These are phyloP conservation scores for sunflower (Helianthus annuus) DNA, from an alignment of 129 eudicot species.

Conservation along the genomic window DNA sequence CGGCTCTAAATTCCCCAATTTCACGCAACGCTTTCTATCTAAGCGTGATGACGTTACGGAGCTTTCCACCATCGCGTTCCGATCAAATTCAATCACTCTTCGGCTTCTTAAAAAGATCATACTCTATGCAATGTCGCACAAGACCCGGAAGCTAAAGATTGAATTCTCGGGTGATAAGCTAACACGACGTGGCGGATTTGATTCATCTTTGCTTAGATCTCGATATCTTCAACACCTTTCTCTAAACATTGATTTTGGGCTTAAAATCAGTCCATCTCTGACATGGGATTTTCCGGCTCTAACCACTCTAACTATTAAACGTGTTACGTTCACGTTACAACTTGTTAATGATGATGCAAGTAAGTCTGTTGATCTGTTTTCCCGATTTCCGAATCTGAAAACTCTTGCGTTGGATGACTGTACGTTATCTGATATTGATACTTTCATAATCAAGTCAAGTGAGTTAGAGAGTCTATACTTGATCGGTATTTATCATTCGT, in stretches of 20 bases:
- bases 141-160: slow-evolving; percentile 21
- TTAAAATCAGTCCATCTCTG: not conserved
- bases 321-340: slow-evolving; percentile 7
- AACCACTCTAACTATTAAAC: slow-evolving; percentile 12
- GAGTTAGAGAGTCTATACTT: slow-evolving; percentile 17
- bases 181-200: slow-evolving; percentile 28
- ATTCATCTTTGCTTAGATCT: slow-evolving; percentile 21
- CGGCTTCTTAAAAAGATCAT: too few species aligned
- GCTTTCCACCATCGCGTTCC: too few species aligned
- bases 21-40: too few species aligned
- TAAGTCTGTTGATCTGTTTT: slow-evolving; percentile 25
- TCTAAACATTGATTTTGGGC: slow-evolving; percentile 15
- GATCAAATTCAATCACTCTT: too few species aligned
- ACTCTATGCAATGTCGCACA: slow-evolving; percentile 20
- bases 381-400: slow-evolving; percentile 7
- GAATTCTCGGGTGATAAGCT: slow-evolving; percentile 6
- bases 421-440: not conserved
- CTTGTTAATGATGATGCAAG: slow-evolving; percentile 12
- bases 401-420: slow-evolving; percentile 14
- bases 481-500: not conserved
- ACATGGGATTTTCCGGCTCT: slow-evolving; percentile 28
- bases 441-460: slow-evolving; percentile 18
- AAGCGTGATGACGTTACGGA: too few species aligned
- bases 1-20: too few species aligned
- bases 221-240: slow-evolving; percentile 11